A percentile compares a stretch with the other conserved stretches of the same genome.
These are phyloP conservation scores for Kockovaella imperatae DNA, from an alignment of 768 basidiomycete genomes.

Conservation along the genomic window DNA sequence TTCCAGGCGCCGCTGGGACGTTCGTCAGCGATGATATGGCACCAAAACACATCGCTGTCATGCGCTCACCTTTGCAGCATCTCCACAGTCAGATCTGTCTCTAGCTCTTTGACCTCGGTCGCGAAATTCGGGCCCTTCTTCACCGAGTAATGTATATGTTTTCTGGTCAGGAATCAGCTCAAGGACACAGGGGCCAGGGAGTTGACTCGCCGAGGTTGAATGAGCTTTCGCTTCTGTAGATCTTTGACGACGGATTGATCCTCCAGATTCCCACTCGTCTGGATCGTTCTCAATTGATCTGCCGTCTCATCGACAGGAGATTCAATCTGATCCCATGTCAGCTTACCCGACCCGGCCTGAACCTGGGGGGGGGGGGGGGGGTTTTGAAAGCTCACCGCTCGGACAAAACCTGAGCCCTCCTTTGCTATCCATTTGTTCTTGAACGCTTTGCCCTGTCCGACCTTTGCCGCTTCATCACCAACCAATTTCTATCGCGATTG, in stretches of 20 bases:
- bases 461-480: conserved; percentile 80
- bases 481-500: conserved; percentile 47
- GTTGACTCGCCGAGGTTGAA: conserved; percentile 63
- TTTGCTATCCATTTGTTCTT: conserved; percentile 95
- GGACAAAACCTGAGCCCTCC: conserved; percentile 73
- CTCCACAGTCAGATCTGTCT: conserved; percentile 92
- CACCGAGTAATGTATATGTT: conserved; percentile 90
- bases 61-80: conserved; percentile 49
- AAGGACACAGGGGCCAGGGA: too few relatives aligned
- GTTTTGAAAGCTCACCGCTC: conserved; percentile 54
- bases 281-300: conserved; percentile 64
- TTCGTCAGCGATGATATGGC: background rate
- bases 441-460: conserved; percentile 92
- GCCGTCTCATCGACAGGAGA: conserved; percentile 68
- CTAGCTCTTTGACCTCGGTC: conserved; percentile 81
- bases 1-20: conserved; percentile 83
- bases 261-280: conserved; percentile 60
- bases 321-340: conserved; percentile 48
- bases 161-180: conserved; percentile 51
- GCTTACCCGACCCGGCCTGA: too few relatives aligned
- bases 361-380: background rate
- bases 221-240: conserved; percentile 82
- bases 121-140: conserved; percentile 77
- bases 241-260: conserved; percentile 79
- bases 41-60: background rate